phyloP scores from a whole-genome alignment of 371 early-diverging fungal species.

The Syncephalastrum racemosum region DNA sequence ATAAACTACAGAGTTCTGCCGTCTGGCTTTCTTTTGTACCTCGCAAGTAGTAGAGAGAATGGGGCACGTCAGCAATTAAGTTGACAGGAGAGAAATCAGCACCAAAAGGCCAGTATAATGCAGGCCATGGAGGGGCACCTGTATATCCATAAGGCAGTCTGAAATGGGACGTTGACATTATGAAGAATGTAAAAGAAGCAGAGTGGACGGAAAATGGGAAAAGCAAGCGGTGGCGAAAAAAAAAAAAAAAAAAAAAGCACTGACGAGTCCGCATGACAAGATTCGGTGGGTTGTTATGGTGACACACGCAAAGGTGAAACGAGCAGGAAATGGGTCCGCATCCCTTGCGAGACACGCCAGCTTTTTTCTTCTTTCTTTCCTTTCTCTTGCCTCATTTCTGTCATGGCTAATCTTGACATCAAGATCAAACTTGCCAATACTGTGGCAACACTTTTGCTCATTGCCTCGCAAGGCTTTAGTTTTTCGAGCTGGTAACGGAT shows the following conservation, averaged over 20 bases:
- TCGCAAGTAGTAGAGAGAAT: slow-evolving; percentile 44
- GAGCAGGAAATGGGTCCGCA: no score
- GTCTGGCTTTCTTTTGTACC: slow-evolving; percentile 31
- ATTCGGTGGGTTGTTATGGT: neutral
- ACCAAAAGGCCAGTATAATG: slow-evolving; percentile 64
- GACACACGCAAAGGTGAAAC: no score
- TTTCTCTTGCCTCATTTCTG: slow-evolving; percentile 11
- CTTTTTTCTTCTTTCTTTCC: slow-evolving; percentile 9
- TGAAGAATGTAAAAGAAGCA: neutral
- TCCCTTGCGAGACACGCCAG: slow-evolving; percentile 1
- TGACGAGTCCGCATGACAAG: neutral
- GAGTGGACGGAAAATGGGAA: slow-evolving; percentile 4
- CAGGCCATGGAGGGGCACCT: slow-evolving; percentile 58
- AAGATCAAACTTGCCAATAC: slow-evolving; percentile 45
- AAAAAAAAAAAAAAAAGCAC: slow-evolving; percentile 4
- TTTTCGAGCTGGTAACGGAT: slow-evolving; percentile 30
- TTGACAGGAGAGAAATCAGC: slow-evolving; percentile 40
- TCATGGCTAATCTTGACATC: slow-evolving; percentile 42
- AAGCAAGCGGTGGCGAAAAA: neutral
- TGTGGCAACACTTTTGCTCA: slow-evolving; percentile 35
- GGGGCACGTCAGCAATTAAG: slow-evolving; percentile 43
- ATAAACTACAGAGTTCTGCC: neutral
- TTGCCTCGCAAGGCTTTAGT: slow-evolving; percentile 40
- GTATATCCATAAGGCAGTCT: slow-evolving; percentile 55
- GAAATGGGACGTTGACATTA: slow-evolving; percentile 41